phyloP scores from a whole-genome alignment of 345 rosid genomes.

The Erucastrum elatum region DNA sequence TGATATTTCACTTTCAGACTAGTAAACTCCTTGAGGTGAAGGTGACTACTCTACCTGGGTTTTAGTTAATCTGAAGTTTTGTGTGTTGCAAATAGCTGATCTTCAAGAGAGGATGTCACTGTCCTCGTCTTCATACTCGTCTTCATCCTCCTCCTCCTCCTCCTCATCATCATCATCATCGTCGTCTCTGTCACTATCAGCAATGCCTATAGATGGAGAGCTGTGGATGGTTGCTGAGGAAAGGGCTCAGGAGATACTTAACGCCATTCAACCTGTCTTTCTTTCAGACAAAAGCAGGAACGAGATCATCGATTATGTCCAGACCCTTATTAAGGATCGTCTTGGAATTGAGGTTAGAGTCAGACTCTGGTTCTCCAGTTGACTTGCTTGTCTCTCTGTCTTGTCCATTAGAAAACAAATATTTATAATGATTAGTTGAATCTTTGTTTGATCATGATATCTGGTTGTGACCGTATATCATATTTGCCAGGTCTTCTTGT shows the following conservation, averaged over 20 bases:
- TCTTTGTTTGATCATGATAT: neutral
- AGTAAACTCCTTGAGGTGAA: conserved; percentile 4
- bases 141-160: neutral
- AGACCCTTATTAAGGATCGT: conserved; percentile 48
- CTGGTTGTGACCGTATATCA: neutral
- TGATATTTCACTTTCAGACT: conserved; percentile 20
- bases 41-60: neutral
- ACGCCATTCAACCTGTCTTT: conserved; percentile 57
- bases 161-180: conserved; percentile 27
- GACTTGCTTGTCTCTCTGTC: neutral
- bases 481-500: conserved; percentile 52
- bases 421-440: neutral
- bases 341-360: conserved; percentile 60
- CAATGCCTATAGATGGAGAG: conserved; percentile 48
- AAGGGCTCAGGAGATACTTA: conserved; percentile 70
- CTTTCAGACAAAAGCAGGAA: conserved; percentile 63
- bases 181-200: conserved; percentile 40
- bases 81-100: conserved; percentile 48
- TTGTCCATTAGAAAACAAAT: neutral
- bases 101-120: conserved; percentile 42
- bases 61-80: conserved; percentile 10
- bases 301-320: conserved; percentile 55
- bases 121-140: conserved; percentile 22
- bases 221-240: conserved; percentile 73
- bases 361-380: neutral